A percentile compares a stretch with the other conserved stretches of the same genome.
These are phyloP conservation scores for Metschnikowia gruessii DNA, from an alignment of 805 yeast genomes.

Conservation along the genomic window DNA sequence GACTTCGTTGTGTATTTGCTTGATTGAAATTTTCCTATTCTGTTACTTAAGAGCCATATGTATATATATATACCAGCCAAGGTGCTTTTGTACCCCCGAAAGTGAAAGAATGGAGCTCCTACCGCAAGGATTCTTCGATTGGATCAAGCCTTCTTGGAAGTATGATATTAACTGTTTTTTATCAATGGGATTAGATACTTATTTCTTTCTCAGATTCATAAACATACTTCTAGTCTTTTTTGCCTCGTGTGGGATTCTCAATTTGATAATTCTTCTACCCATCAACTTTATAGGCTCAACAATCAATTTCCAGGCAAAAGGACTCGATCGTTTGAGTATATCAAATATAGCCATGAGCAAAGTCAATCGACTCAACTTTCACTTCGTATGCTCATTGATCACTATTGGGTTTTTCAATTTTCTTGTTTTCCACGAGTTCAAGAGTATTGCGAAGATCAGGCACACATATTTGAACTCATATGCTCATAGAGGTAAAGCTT, in stretches of 20 bases:
- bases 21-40: conserved; percentile 47
- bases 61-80: conserved; percentile 51
- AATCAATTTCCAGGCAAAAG: conserved; percentile 32
- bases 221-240: conserved; percentile 51
- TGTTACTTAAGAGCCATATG: conserved; percentile 35
- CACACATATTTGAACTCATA: conserved; percentile 38
- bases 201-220: conserved; percentile 65
- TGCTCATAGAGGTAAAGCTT: conserved; percentile 23
- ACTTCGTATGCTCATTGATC: conserved; percentile 56
- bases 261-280: conserved; percentile 61
- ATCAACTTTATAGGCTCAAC: conserved; percentile 50
- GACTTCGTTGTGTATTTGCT: conserved; percentile 52
- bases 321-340: conserved; percentile 68
- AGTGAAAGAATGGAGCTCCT: conserved; percentile 37
- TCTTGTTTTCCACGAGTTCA: conserved; percentile 55
- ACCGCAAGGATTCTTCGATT: conserved; percentile 47
- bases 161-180: conserved; percentile 44
- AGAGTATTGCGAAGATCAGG: conserved; percentile 47
- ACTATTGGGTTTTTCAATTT: conserved; percentile 57
- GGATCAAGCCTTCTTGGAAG: conserved; percentile 49
- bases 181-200: conserved; percentile 67
- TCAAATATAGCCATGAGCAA: conserved; percentile 60
- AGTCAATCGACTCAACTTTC: conserved; percentile 53
- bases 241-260: conserved; percentile 48
- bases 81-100: conserved; percentile 43